A percentile compares a stretch with the other conserved stretches of the same genome.
These are phyloP conservation scores for Ophiostoma ulmi DNA, from an alignment of 2,329 filamentous ascomycete species.

Conservation along the genomic window DNA sequence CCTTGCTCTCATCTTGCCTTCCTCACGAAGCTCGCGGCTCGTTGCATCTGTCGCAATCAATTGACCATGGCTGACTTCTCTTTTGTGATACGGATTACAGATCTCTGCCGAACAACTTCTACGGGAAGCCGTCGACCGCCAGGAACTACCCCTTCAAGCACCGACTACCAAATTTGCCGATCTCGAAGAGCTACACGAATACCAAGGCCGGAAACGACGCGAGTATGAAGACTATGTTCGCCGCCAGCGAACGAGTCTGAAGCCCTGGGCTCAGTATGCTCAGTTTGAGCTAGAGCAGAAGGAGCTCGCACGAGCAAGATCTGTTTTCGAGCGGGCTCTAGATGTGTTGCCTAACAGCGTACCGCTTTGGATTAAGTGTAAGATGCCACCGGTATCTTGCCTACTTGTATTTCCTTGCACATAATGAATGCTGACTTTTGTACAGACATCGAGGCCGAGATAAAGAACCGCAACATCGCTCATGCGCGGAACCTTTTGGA, in stretches of 20 bases:
- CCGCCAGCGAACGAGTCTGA: constrained; percentile 90
- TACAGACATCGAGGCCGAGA: constrained; percentile 79
- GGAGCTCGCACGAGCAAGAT: constrained; percentile 85
- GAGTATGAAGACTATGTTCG: constrained; percentile 98
- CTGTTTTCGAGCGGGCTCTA: constrained; percentile 88
- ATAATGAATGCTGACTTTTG: constrained; percentile 38
- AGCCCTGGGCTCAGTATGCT: constrained; percentile 98
- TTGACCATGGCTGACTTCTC: neutral
- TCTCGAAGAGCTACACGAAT: constrained; percentile 95
- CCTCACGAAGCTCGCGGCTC: constrained; percentile 32
- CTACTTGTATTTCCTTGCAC: constrained; percentile 38
- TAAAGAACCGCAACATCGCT: constrained; percentile 93
- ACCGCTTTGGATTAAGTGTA: constrained; percentile 66
- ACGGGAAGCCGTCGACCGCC: constrained; percentile 92
- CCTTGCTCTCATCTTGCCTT: neutral
- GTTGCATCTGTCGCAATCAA: neutral
- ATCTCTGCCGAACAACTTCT: constrained; percentile 97
- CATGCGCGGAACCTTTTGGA: constrained; percentile 93
- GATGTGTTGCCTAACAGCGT: constrained; percentile 87
- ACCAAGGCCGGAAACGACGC: constrained; percentile 89
- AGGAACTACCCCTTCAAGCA: constrained; percentile 80
- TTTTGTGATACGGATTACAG: constrained; percentile 42
- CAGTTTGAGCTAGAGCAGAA: constrained; percentile 98
- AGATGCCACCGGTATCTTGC: neutral
- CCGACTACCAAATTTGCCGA: constrained; percentile 94